phyloP scores from a whole-genome alignment of 2,329 filamentous ascomycete species.

The Tolypocladium guangdongense region DNA sequence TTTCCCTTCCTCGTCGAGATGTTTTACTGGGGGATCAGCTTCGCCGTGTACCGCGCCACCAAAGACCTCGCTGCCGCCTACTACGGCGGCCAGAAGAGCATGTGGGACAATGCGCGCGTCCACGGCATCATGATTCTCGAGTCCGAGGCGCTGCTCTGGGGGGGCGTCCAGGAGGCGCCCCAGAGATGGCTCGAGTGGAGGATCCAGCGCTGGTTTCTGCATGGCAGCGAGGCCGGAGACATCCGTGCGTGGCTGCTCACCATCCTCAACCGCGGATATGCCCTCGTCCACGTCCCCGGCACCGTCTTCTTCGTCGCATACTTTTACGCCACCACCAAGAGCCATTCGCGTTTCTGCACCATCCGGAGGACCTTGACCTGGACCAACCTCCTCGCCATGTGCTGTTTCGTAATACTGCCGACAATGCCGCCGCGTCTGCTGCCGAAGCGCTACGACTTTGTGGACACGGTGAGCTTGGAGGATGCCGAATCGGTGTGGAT shows the following conservation, averaged over 20 bases:
- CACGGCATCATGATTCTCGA: slow-evolving; percentile 3
- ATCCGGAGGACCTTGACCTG: slow-evolving; percentile 40
- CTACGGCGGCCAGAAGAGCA: slow-evolving; percentile 5
- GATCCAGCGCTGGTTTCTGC: slow-evolving; percentile 48
- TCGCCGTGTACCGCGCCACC: slow-evolving; percentile 5
- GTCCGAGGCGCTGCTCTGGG: slow-evolving; percentile 6
- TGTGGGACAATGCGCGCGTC: slow-evolving; percentile 28
- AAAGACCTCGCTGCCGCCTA: slow-evolving; percentile 5
- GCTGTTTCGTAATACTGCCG: slow-evolving; percentile 51
- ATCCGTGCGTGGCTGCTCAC: slow-evolving; percentile 32
- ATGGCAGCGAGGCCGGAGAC: slow-evolving; percentile 34
- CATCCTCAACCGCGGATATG: slow-evolving; percentile 62
- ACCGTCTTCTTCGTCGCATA: slow-evolving; percentile 60
- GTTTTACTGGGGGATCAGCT: slow-evolving; percentile 53
- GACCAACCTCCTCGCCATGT: slow-evolving; percentile 49
- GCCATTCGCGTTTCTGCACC: slow-evolving; percentile 38
- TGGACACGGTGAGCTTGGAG: slow-evolving; percentile 46
- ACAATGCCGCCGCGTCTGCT: slow-evolving; percentile 54
- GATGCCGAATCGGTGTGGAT: slow-evolving; percentile 54
- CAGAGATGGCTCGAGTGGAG: slow-evolving; percentile 7
- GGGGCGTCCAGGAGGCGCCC: slow-evolving; percentile 3
- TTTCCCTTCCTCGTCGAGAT: slow-evolving; percentile 65
- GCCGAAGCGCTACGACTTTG: slow-evolving; percentile 49
- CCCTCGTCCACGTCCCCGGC: slow-evolving; percentile 68
- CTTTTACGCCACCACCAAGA: slow-evolving; percentile 59